Base-by-base conservation (phyloP, 129 eudicot species). In the Calendula officinalis region DNA sequence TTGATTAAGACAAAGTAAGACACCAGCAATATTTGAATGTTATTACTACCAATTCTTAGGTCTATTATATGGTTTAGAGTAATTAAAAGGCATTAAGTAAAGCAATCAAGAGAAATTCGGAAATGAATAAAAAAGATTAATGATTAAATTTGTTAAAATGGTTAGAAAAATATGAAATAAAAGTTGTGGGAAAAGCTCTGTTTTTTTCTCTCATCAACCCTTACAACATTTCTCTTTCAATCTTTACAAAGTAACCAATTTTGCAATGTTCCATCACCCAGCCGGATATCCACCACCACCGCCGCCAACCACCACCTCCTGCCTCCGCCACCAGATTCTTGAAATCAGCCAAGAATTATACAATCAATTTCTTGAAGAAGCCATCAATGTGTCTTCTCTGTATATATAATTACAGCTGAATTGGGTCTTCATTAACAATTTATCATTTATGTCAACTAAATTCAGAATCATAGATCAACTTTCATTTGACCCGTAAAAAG, bases 361-460 rank as follows among this genome's bases (percentile, higher is more conserved):
- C 77, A 67, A 57, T 64, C 62, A 61, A 73, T 42, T 59, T 32
- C 55, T 41, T 71, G 55, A 76, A 60, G 72, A 69, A 64, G 27
- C 59, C 72, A 72, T 52, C 56, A 72, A 54, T 44, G 57, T 62
- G 72, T 65, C 77, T 48, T 56, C 70, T 64, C 50, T 56, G 66
- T 74, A 74, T 83, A 87, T 91, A 83, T 84, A 87, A 74, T 74
- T 57, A 48, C 5, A 73, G 22, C 39, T 38, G 81, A 78, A 85
- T 61, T 55, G 22, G 80, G 86, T 78, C 78, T 80, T 72, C 83
- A 38, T 14, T 64, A 59, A 71, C 50, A 73, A 47, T 78, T 63
- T 52, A 60, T 11, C 16, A 11, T 55, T 55, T n/a, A 50, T 67
- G 74, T 65, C 47, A 61, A 51, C n/a, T 16, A 27, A 42, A 49